Conservation (phyloP, 108 stramenopile species). For the Cyclostephanos tholiformis region DNA sequence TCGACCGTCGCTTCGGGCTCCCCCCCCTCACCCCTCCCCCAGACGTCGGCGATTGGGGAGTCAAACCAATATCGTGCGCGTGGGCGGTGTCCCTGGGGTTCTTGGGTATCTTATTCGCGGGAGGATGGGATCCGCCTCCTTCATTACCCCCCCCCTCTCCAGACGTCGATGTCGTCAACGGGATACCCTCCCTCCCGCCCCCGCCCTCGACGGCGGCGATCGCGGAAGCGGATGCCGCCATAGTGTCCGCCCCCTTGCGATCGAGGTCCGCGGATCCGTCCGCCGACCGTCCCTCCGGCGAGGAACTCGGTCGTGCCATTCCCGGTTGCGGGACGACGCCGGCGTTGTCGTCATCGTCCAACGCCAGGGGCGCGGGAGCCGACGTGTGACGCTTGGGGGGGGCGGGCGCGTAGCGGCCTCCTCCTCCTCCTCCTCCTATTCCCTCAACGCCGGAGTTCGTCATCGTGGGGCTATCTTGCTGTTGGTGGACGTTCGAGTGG, state of each 20-base stretch:
- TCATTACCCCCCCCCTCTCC: not conserved
- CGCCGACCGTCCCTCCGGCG: conserved; percentile 14
- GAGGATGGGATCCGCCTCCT: not conserved
- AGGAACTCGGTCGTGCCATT: not conserved
- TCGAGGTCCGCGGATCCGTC: conserved; percentile 6
- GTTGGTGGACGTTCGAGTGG: not conserved
- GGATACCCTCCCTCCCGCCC: not conserved
- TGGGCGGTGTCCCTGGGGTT: not conserved
- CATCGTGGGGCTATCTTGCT: not conserved
- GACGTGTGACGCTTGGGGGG: not conserved
- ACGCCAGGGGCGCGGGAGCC: no score
- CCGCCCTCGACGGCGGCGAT: not conserved
- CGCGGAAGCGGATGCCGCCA: no score
- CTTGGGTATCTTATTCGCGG: not conserved
- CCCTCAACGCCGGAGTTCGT: not conserved
- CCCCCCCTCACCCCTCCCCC: not conserved
- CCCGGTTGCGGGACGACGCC: no score
- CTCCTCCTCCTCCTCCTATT: no score
- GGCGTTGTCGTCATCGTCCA: no score
- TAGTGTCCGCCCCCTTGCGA: no score
- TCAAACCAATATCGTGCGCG: not conserved
- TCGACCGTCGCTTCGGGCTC: not conserved
- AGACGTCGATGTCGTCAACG: not conserved
- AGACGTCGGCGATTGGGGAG: not conserved
- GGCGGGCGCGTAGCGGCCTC: no score